phyloP scores from a whole-genome alignment of 2,329 filamentous ascomycete genomes.

The Cercospora beticola region DNA sequence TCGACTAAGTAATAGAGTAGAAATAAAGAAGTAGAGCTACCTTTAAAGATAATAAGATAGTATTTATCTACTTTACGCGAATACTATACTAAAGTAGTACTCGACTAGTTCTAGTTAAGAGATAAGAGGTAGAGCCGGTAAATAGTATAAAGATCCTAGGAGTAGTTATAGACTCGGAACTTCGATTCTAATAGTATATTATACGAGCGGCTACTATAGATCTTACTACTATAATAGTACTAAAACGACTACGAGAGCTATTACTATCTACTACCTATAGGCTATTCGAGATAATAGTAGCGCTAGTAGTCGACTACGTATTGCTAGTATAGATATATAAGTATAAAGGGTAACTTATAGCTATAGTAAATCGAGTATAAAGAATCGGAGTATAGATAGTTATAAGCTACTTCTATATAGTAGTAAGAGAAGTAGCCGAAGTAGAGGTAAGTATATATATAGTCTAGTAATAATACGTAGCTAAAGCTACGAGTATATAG shows the following conservation, averaged over 20 bases:
- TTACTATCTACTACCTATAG: background rate
- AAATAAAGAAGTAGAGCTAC: background rate
- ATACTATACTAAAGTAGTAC: too few species aligned
- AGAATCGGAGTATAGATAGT: too few species aligned
- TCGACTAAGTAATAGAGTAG: background rate
- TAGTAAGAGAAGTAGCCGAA: too few species aligned
- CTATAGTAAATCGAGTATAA: background rate
- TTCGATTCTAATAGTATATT: too few species aligned
- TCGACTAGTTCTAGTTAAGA: too few species aligned
- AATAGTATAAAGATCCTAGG: too few species aligned
- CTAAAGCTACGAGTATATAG: background rate
- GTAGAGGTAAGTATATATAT: background rate
- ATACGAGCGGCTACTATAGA: too few species aligned
- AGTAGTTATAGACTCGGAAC: too few species aligned
- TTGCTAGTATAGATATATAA: background rate
- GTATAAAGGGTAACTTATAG: background rate
- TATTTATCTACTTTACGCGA: too few species aligned
- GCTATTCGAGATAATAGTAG: background rate
- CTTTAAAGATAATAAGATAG: background rate
- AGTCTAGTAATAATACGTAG: background rate
- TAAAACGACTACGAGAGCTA: slow-evolving; percentile 9
- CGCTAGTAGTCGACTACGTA: background rate
- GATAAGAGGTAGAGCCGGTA: too few species aligned
- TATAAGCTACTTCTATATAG: too few species aligned
- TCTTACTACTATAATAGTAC: slow-evolving; percentile 4